Conservation (phyloP, 371 early-diverging fungal species). For the Fennellomyces sp. region DNA sequence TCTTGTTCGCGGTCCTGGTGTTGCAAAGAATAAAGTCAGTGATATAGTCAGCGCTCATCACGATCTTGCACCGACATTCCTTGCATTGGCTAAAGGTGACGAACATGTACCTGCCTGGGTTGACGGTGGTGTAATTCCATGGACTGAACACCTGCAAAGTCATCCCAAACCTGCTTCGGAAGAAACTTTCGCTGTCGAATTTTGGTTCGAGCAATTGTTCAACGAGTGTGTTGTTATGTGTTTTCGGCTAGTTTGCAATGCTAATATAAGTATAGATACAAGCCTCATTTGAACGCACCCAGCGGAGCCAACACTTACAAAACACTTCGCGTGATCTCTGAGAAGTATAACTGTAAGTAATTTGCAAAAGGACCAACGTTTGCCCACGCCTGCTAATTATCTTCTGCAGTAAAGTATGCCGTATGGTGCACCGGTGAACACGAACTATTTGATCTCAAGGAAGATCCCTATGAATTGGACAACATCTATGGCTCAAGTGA, state of each 20-base stretch:
- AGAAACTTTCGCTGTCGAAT: slow-evolving; percentile 67
- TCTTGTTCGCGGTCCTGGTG: slow-evolving; percentile 65
- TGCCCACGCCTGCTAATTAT: neutral
- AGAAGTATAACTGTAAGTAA: slow-evolving; percentile 46
- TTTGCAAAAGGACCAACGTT: neutral
- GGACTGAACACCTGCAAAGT: slow-evolving; percentile 39
- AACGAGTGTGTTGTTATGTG: slow-evolving; percentile 14
- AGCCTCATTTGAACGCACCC: neutral
- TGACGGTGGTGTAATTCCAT: slow-evolving; percentile 59
- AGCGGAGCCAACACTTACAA: slow-evolving; percentile 45
- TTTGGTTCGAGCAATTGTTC: slow-evolving; percentile 37
- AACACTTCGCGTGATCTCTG: slow-evolving; percentile 58
- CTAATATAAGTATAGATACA: neutral
- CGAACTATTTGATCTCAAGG: slow-evolving; percentile 59
- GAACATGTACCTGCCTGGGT: slow-evolving; percentile 44
- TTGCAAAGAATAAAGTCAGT: slow-evolving; percentile 47
- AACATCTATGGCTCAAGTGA: slow-evolving; percentile 41
- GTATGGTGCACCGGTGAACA: slow-evolving; percentile 70
- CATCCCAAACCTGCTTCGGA: slow-evolving; percentile 43
- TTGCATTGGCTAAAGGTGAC: slow-evolving; percentile 53
- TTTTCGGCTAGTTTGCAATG: too few relatives aligned
- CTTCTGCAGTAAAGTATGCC: slow-evolving; percentile 40
- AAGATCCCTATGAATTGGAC: slow-evolving; percentile 62
- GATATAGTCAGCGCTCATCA: slow-evolving; percentile 58
- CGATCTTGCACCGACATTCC: slow-evolving; percentile 63